Conservation (phyloP, 768 basidiomycete species). For the Antrodiella citrinella region DNA sequence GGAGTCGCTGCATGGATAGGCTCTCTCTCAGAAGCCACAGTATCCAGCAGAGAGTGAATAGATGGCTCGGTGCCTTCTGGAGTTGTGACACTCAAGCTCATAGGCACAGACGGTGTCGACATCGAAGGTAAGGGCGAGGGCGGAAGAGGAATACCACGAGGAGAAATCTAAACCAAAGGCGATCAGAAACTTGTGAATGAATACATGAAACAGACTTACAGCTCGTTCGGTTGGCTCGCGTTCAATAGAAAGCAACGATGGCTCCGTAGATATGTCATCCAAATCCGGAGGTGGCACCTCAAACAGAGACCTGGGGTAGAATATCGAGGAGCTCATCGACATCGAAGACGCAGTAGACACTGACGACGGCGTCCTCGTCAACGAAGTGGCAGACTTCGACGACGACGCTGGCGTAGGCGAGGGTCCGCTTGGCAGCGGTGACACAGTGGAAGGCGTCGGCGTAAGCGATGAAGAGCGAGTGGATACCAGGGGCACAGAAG, state of each 20-base stretch:
- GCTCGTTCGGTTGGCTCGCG: constrained; percentile 20
- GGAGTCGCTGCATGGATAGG: constrained; percentile 17
- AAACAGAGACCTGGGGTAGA: constrained; percentile 19
- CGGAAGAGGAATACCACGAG: constrained; percentile 24
- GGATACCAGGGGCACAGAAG: constrained; percentile 23
- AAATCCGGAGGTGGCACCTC: constrained; percentile 12
- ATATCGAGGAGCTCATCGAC: constrained; percentile 23
- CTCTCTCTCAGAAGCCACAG: constrained; percentile 26
- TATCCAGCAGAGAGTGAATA: constrained; percentile 36
- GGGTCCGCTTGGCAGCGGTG: constrained; percentile 27
- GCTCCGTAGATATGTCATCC: constrained; percentile 42
- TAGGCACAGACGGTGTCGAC: constrained; percentile 29
- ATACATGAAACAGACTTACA: constrained; percentile 25
- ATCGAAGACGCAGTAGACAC: constrained; percentile 24
- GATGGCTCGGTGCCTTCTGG: constrained; percentile 42
- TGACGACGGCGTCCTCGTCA: constrained; percentile 21
- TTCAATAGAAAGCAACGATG: constrained; percentile 47
- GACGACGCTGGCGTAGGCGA: constrained; percentile 16
- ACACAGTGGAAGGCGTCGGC: constrained; percentile 14
- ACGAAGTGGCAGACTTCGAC: constrained; percentile 6
- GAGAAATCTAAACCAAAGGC: constrained; percentile 21
- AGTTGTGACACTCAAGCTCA: constrained; percentile 43
- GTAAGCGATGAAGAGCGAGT: constrained; percentile 19
- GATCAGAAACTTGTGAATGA: constrained; percentile 5
- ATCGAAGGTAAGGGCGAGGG: constrained; percentile 25